Evolutionary conservation across 768 basidiomycete genomes (phyloP).

Genomic region (Mycena kentingensis): DNA sequence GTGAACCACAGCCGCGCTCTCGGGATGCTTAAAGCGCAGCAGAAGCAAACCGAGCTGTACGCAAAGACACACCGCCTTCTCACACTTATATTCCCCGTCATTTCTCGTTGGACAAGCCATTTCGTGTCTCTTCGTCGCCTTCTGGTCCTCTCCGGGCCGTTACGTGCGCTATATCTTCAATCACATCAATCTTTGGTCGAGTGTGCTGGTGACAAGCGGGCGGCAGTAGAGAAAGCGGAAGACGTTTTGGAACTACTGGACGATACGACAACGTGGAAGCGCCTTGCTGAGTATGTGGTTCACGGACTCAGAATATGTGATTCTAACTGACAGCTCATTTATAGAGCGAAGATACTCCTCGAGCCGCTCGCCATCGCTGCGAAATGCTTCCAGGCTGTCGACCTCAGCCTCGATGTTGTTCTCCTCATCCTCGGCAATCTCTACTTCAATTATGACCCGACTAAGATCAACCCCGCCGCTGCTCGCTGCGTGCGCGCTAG

Average conservation of each 20-base stretch:
- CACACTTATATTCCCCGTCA: conserved; percentile 14
- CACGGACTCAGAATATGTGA: background rate
- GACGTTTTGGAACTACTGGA: conserved; percentile 1
- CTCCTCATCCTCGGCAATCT: conserved; percentile 20
- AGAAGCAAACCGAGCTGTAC: background rate
- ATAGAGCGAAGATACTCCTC: background rate
- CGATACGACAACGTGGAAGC: conserved; percentile 7
- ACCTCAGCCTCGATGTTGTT: conserved; percentile 25
- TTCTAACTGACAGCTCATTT: too few species aligned
- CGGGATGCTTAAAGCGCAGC: conserved; percentile 6
- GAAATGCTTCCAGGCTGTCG: conserved; percentile 24
- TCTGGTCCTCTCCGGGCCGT: conserved; percentile 1
- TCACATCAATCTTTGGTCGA: background rate
- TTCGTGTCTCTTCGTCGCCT: conserved; percentile 11
- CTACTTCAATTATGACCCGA: conserved; percentile 4
- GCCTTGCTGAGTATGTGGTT: conserved; percentile 4
- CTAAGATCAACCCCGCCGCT: background rate
- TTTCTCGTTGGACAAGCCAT: conserved; percentile 21
- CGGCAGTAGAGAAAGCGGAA: conserved; percentile 3
- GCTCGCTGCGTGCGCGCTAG: conserved; percentile 6
- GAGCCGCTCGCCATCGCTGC: conserved; percentile 31
- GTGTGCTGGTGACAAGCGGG: conserved; percentile 2
- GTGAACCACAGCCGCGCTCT: conserved; percentile 10
- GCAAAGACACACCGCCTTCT: background rate
- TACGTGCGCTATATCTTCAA: background rate